A percentile compares a stretch with the other conserved stretches of the same genome.
Conservation (phyloP, 208 protist genomes). For the Leishmania aethiopica region DNA sequence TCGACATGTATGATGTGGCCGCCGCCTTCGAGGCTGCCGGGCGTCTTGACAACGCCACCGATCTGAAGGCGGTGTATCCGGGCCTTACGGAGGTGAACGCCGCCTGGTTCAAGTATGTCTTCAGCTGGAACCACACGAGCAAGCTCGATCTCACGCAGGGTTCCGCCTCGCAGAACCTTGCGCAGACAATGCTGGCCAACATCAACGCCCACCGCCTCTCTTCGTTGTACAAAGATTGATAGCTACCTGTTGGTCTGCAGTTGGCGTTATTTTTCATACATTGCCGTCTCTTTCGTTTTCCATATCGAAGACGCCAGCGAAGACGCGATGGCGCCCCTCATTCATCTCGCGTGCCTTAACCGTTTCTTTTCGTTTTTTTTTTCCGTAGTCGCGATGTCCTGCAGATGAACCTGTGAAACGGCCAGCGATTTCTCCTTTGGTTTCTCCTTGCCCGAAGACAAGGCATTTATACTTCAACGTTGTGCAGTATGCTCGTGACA, state of each 20-base stretch:
- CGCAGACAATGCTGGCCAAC: slow-evolving; percentile 33
- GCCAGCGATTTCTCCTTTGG: neutral
- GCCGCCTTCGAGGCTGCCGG: slow-evolving; percentile 39
- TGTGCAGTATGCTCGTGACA: neutral
- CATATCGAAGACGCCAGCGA: neutral
- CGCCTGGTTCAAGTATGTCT: slow-evolving; percentile 35
- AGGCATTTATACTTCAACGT: neutral
- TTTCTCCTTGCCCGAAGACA: neutral
- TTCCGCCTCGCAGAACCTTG: slow-evolving; percentile 37
- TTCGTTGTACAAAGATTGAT: slow-evolving; percentile 24
- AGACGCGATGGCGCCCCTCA: neutral
- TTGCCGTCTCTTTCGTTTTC: neutral
- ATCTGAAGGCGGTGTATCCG: slow-evolving; percentile 27
- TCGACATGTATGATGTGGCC: slow-evolving; percentile 53
- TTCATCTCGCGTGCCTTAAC: neutral
- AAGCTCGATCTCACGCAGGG: slow-evolving; percentile 35
- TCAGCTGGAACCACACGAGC: slow-evolving; percentile 33
- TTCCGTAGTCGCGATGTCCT: neutral
- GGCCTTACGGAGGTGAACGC: slow-evolving; percentile 15
- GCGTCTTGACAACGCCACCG: slow-evolving; percentile 27
- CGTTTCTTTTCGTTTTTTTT: neutral
- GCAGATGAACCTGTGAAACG: neutral
- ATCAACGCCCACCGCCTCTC: slow-evolving; percentile 19
- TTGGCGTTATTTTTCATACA: neutral
- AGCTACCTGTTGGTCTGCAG: neutral